phyloP scores from a whole-genome alignment of 116 monocot species.

The Thalassia testudinum region DNA sequence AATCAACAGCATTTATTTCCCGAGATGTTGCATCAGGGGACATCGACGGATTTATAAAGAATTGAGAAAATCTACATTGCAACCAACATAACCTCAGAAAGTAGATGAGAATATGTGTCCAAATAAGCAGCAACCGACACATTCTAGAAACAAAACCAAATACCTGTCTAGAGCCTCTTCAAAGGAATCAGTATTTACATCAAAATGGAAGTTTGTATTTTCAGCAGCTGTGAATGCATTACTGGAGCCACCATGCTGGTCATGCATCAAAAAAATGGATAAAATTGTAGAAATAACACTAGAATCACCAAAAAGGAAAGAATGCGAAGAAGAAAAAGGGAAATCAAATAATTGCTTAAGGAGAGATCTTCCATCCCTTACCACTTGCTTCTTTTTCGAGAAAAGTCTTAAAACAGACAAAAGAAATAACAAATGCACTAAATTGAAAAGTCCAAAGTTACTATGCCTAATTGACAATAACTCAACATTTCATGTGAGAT shows the following conservation, averaged over 20 bases:
- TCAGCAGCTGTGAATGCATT: conserved; percentile 81
- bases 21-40: conserved; percentile 81
- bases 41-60: conserved; percentile 88
- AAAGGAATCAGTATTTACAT: conserved; percentile 68
- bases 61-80: conserved; percentile 66
- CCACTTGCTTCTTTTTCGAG: too few relatives aligned
- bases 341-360: too few relatives aligned
- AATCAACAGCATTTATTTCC: conserved; percentile 97
- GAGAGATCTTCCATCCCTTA: too few relatives aligned
- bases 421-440: too few relatives aligned
- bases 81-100: not conserved
- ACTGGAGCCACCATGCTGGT: conserved; percentile 84
- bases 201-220: conserved; percentile 80
- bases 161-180: conserved; percentile 95
- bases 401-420: too few relatives aligned
- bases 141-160: not conserved
- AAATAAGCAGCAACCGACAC: not conserved
- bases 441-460: too few relatives aligned
- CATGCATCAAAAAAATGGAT: not conserved
- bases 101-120: not conserved
- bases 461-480: too few relatives aligned
- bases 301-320: too few relatives aligned
- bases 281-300: too few relatives aligned
- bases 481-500: too few relatives aligned
- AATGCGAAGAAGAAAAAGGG: too few relatives aligned